Base-by-base conservation (phyloP, 1,139 yeast species). In the Candida sp. region DNA sequence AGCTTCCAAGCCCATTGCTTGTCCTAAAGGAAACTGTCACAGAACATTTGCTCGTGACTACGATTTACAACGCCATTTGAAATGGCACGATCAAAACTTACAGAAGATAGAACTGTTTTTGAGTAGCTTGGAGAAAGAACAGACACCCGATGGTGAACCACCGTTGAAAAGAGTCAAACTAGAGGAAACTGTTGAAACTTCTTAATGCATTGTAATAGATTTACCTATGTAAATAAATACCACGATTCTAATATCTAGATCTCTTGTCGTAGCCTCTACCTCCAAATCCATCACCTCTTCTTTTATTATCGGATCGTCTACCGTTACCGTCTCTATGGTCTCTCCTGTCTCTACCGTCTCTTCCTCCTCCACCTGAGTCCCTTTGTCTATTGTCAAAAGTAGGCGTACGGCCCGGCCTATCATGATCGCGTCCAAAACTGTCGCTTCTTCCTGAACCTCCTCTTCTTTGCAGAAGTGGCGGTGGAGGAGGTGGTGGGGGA, bases 21-120 rank as follows among this genome's bases (percentile, higher is more conserved):
- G 90, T 58, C 78, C 84, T 1, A 75, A 70, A 50, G 62, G 58
- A 17, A 73, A 73, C 44, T 85, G 90, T 61, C 67, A 63, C 31
- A 66, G 87, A 38, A 65, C 63, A 30, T 85, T 84, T 59, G 67
- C 73, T 22, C 68, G 78, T 51, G 74, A 75, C 0, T 74, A 76
- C 57, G 88, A 84, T 59, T 63, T 83, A 35, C 62, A 65, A 25
- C 70, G 88, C 44, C 90, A 85, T 61, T 57, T 84, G 46, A 66
- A 63, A 39, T 83, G 88, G 87, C 90, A 85, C 60, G 72, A 73
- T 8, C 67, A 67, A 25, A 73, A 75, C 35, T 58, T 70, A 51
- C 56, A 55, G 42, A 70, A 66, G 55, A 67, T 77, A 9, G 73
- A 72, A 49, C 54, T 54, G 7, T 76, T 68, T 49, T 65, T 77